Base-by-base conservation (phyloP, 805 yeast genomes). In the Lipomyces yamanashiensis region DNA sequence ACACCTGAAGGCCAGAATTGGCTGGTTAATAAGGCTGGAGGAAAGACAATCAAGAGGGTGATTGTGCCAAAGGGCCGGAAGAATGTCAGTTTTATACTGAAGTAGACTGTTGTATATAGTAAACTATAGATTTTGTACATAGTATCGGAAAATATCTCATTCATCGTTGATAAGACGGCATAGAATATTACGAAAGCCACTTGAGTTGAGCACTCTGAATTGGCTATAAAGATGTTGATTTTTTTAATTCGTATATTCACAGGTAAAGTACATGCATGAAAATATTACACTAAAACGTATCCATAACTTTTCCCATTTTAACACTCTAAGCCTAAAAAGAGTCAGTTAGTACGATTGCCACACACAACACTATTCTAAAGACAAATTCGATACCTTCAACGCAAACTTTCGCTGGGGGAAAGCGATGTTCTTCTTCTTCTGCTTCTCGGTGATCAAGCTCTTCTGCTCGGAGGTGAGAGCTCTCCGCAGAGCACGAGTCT, bases 401-500 rank as follows among this genome's bases (percentile, higher is more conserved):
- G 98, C 98, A 84, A 84, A 95, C 84, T 89, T 89, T 88, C 96
- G 92, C 85, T 88, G 92, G 81, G 99, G 98, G 96, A 88, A 92
- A 82, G 98, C 96, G 77, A 86, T 85, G 78, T 86, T 86, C 83
- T 85, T 87, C 92, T 95, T 95, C 83, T 85, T 86, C 80, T 92
- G 91, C 86, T 89, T 92, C 75, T 82, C 88, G 78, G 98, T 93
- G 80, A 83, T 81, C 80, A 83, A 83, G 76, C 85, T 78, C 80
- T 90, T 87, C 85, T 95, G 97, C 82, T 82, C 81, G 79, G 88
- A 85, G 81, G 98, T 87, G 79, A 95, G 86, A 79, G 87, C 86
- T 87, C 98, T 90, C 90, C 99, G 93, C 83, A 93, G 84, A 82
- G 99, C 98, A 88, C 98, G 93, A 83, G 99, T 95, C 89, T 95